Percentiles rank a stretch among this genome's conserved stretches.
Evolutionary conservation across 106 monocot genomes (phyloP).

Genomic region (Apostasia shenzhenica): DNA sequence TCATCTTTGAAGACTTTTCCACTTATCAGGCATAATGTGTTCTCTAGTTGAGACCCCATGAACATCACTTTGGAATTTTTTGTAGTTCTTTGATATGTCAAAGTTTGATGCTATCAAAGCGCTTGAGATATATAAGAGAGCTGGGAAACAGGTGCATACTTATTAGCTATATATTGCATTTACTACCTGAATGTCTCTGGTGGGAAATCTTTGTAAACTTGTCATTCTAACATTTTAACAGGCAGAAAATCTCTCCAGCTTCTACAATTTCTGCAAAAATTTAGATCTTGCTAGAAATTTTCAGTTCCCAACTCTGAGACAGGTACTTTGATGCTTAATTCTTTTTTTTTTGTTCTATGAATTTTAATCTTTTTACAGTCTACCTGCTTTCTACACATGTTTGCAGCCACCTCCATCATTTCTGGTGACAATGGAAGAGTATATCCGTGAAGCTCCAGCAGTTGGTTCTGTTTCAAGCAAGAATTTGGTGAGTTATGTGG

Average conservation of each 20-base stretch:
- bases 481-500: slow-evolving; percentile 27
- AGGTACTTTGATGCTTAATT: slow-evolving; percentile 23
- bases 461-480: slow-evolving; percentile 45
- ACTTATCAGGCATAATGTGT: not conserved
- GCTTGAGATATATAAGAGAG: slow-evolving; percentile 64
- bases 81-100: slow-evolving; percentile 93
- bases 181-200: not conserved
- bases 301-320: slow-evolving; percentile 71
- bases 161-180: not conserved
- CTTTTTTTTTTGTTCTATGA: not conserved
- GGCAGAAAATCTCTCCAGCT: slow-evolving; percentile 71
- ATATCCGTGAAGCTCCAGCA: slow-evolving; percentile 81
- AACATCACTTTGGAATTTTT: not conserved
- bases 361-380: not conserved
- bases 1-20: not conserved
- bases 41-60: not conserved
- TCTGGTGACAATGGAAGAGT: slow-evolving; percentile 92
- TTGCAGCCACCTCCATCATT: slow-evolving; percentile 88
- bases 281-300: slow-evolving; percentile 82
- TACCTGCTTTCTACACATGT: not conserved
- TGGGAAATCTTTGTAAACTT: not conserved
- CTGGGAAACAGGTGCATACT: slow-evolving; percentile 53
- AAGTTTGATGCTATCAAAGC: slow-evolving; percentile 81
- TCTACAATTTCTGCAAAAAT: slow-evolving; percentile 74
- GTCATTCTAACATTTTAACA: slow-evolving; percentile 12